Evolutionary conservation across 129 eudicot species (phyloP).

Genomic region (Calendula officinalis): DNA sequence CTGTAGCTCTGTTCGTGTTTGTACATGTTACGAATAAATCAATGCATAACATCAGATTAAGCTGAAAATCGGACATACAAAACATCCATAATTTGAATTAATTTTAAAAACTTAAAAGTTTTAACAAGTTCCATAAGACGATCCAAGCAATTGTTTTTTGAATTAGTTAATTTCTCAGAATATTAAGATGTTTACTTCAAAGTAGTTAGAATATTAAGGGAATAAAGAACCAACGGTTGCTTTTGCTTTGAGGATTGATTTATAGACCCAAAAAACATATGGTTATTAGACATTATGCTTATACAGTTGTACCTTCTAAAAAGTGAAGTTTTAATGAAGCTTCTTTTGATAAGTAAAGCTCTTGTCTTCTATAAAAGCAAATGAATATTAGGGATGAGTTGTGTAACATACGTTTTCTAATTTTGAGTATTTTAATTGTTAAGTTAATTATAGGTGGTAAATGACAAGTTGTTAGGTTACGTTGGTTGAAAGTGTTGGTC

Average conservation of each 20-base stretch:
- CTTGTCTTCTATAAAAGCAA: not conserved
- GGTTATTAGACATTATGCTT: constrained; percentile 15
- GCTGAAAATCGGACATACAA: too few species aligned
- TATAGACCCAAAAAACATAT: not conserved
- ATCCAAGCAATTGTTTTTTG: not conserved
- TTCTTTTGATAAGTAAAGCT: constrained; percentile 17
- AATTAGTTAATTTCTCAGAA: not conserved
- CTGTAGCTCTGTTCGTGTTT: not conserved
- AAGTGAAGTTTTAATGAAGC: constrained; percentile 14
- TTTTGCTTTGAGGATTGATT: constrained; percentile 7
- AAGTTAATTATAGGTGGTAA: too few species aligned
- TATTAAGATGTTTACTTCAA: not conserved
- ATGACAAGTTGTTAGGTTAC: too few species aligned
- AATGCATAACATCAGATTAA: too few species aligned
- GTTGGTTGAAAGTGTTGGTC: too few species aligned
- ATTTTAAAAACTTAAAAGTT: not conserved
- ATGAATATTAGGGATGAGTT: not conserved
- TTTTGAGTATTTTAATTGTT: too few species aligned
- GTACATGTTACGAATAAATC: not conserved
- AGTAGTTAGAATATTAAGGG: constrained; percentile 9
- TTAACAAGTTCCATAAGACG: not conserved
- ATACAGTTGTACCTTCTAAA: not conserved
- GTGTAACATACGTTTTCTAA: too few species aligned
- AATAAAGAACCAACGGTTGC: constrained; percentile 6
- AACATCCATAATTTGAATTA: too few species aligned